phyloP scores from a whole-genome alignment of 768 basidiomycete genomes.

The Leccinum subgranulosum region DNA sequence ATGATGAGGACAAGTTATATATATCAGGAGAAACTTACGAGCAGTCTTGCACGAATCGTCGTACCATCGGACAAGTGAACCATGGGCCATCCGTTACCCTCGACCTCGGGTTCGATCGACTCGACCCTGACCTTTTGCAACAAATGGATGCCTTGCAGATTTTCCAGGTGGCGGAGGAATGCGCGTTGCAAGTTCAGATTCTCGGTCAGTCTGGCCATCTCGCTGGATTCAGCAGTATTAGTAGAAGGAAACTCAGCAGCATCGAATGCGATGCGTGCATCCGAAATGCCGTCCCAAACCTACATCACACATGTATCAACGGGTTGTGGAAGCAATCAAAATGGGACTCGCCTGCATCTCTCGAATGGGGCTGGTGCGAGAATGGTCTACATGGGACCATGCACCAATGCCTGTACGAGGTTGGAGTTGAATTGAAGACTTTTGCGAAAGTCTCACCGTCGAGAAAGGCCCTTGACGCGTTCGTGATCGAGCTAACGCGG shows the following conservation, averaged over 20 bases:
- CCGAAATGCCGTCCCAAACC: conserved; percentile 93
- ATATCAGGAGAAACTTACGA: conserved; percentile 46
- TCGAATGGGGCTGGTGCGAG: conserved; percentile 68
- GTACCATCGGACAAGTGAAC: conserved; percentile 69
- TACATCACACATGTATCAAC: conserved; percentile 23
- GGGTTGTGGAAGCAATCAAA: background rate
- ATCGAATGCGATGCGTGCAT: conserved; percentile 72
- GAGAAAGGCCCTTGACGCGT: conserved; percentile 64
- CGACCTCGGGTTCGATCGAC: conserved; percentile 50
- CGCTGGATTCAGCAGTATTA: conserved; percentile 29
- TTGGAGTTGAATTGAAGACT: background rate
- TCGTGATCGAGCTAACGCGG: conserved; percentile 83
- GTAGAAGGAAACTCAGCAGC: conserved; percentile 41
- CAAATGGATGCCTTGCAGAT: conserved; percentile 53
- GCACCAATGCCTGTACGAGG: conserved; percentile 63
- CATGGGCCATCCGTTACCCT: conserved; percentile 71
- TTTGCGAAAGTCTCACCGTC: conserved; percentile 41
- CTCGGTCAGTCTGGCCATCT: conserved; percentile 87
- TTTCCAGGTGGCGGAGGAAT: conserved; percentile 62
- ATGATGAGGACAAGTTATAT: background rate
- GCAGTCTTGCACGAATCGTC: conserved; percentile 64
- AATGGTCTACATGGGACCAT: conserved; percentile 74
- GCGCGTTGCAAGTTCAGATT: conserved; percentile 91
- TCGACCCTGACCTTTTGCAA: conserved; percentile 74
- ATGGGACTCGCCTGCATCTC: conserved; percentile 71